Base-by-base conservation (phyloP, 2,329 filamentous ascomycete species). In the Trichothecium sympodiale region DNA sequence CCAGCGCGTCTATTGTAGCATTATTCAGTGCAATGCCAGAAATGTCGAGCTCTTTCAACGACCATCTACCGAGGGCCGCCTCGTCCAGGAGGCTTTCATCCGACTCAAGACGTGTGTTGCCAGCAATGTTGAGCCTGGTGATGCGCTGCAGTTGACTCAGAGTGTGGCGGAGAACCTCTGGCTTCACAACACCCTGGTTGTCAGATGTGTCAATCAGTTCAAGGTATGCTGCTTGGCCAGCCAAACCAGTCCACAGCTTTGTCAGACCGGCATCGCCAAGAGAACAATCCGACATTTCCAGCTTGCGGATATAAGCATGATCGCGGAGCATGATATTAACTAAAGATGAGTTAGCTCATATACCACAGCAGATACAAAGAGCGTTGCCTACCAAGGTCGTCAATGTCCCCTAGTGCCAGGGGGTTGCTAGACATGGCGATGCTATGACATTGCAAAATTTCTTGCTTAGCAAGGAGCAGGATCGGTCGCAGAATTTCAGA, bases 11-110 rank as follows among this genome's bases (percentile, higher is more conserved):
- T 7, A 73, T 46, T 0, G 70, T 72, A 7, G 62, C 62, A 29
- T 64, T 59, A 36, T 71, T 71, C 26, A 72, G 51, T 66, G 65
- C 64, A 50, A 69, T 73, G 5, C 65, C 63, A 3, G 71, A 74
- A 18, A 76, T 51, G 41, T 75, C 63, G 13, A 76, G 52, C 38
- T 71, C 67, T 45, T 72, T 64, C 17, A 76, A 54, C n/a, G 55
- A 54, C 59, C 65, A 68, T 14, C 53, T 46, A 29, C 55, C 44
- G 31, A 71, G 51, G 7, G 57, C 51, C 34, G 61, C 59, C 39
- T 65, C 49, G 35, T 69, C 55, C 18, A 75, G 62, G 3, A 75
- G 49, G 3, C 67, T 60, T 12, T 57, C 57, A 3, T 62, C 60
- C 2, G 60, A 49, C 17, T 59, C 50, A 12, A 69, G 61, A 25